A percentile compares a stretch with the other conserved stretches of the same genome.
phyloP scores from a whole-genome alignment of 2,329 filamentous ascomycete species.

The Keithomyces neogunnii region DNA sequence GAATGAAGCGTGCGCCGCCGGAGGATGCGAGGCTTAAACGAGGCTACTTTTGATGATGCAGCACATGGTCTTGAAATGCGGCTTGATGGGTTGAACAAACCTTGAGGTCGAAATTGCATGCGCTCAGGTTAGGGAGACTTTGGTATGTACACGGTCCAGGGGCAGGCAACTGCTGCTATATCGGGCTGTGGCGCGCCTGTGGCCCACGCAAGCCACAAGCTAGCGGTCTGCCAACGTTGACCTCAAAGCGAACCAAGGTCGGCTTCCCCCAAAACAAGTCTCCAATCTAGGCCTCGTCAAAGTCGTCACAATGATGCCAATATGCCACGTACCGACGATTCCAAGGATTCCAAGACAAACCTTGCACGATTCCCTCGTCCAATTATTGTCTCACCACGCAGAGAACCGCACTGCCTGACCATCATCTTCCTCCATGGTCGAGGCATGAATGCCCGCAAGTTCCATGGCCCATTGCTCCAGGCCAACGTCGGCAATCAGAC shows the following conservation, averaged over 20 bases:
- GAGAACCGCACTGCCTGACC: conserved; percentile 29
- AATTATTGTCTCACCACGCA: conserved; percentile 14
- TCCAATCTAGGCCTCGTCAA: background rate
- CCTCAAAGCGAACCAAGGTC: background rate
- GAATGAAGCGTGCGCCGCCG: too few relatives aligned
- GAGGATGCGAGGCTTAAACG: too few relatives aligned
- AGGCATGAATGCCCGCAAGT: conserved; percentile 32
- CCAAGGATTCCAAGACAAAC: conserved; percentile 1
- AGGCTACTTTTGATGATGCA: too few relatives aligned
- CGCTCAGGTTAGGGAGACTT: too few relatives aligned
- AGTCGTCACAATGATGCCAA: background rate
- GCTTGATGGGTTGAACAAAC: too few relatives aligned
- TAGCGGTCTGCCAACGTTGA: background rate
- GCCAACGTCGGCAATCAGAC: conserved; percentile 13
- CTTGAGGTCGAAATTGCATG: too few relatives aligned
- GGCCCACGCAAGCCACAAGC: too few relatives aligned
- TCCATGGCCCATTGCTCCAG: conserved; percentile 29
- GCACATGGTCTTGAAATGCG: too few relatives aligned
- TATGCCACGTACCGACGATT: background rate
- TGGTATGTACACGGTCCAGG: too few relatives aligned
- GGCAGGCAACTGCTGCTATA: too few relatives aligned
- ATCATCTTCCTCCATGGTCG: conserved; percentile 42
- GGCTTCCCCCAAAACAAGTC: background rate
- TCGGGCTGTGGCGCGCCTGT: too few relatives aligned
- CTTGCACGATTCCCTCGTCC: conserved; percentile 16